Conservation (phyloP, 129 eudicot genomes). For the Centrapalus pauciflorus region DNA sequence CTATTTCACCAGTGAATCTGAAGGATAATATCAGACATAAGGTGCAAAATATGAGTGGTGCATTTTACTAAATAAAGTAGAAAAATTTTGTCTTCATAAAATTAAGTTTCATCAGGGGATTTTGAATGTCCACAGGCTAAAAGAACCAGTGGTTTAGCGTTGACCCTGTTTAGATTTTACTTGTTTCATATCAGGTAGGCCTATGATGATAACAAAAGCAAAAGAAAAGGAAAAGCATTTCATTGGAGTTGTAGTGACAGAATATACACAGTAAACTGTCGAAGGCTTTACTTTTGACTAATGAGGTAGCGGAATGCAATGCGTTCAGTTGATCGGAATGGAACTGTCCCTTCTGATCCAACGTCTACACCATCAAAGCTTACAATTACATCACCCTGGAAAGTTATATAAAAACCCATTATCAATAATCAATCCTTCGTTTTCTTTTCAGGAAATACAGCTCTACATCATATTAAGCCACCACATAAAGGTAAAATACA, state of each 20-base stretch:
- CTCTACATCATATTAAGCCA: not conserved
- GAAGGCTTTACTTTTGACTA: slow-evolving; percentile 57
- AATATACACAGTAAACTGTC: not conserved
- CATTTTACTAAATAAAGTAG: slow-evolving; percentile 2
- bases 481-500: not conserved
- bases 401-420: not conserved
- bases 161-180: not conserved
- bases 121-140: not conserved
- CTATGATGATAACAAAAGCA: not conserved
- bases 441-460: no score
- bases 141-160: not conserved
- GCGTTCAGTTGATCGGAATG: slow-evolving; percentile 61
- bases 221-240: not conserved
- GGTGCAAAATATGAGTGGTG: not conserved
- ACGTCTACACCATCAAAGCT: slow-evolving; percentile 60
- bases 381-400: slow-evolving; percentile 73
- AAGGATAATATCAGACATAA: slow-evolving; percentile 11
- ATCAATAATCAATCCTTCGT: not conserved
- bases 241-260: not conserved
- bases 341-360: slow-evolving; percentile 76
- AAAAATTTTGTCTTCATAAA: not conserved
- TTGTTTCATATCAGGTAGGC: not conserved
- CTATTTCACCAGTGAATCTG: slow-evolving; percentile 88
- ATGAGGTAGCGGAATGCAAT: slow-evolving; percentile 88
- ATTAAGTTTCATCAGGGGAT: not conserved